These are phyloP conservation scores for Condylostoma magnum DNA, from an alignment of 169 alveolate species.

Conservation along the genomic window DNA sequence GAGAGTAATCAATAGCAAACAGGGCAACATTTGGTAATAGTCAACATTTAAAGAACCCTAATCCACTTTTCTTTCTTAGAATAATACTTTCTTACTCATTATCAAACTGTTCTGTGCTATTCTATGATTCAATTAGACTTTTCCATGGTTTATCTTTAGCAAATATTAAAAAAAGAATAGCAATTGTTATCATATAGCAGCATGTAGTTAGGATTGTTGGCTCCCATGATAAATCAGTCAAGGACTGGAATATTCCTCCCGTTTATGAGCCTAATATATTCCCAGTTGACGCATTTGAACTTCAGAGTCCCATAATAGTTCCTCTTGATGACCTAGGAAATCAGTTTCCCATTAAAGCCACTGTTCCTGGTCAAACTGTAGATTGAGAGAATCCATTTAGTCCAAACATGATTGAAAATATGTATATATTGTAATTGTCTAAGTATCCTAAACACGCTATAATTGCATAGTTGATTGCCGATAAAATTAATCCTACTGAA, in stretches of 20 bases:
- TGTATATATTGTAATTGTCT: not conserved
- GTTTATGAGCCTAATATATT: constrained; percentile 22
- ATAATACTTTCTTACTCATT: no score
- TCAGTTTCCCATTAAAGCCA: constrained; percentile 29
- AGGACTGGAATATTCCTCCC: not conserved
- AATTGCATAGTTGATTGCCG: not conserved
- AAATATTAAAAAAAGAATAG: not conserved
- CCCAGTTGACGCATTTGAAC: not conserved
- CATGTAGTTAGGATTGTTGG: not conserved
- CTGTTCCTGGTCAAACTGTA: constrained; percentile 22
- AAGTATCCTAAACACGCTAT: constrained; percentile 1
- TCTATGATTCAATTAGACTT: no score
- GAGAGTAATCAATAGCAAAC: not conserved
- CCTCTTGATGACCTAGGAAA: constrained; percentile 5
- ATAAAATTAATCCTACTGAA: constrained; percentile 5
- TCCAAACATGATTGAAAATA: not conserved
- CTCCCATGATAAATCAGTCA: not conserved
- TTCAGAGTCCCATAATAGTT: constrained; percentile 19
- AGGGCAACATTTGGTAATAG: no score
- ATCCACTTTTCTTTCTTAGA: no score
- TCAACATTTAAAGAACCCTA: no score
- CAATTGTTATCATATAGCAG: not conserved
- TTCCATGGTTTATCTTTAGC: not conserved
- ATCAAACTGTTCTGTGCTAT: no score
- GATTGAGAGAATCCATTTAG: constrained; percentile 1